Evolutionary conservation across 768 basidiomycete species (phyloP).

Genomic region (Russula sp.): DNA sequence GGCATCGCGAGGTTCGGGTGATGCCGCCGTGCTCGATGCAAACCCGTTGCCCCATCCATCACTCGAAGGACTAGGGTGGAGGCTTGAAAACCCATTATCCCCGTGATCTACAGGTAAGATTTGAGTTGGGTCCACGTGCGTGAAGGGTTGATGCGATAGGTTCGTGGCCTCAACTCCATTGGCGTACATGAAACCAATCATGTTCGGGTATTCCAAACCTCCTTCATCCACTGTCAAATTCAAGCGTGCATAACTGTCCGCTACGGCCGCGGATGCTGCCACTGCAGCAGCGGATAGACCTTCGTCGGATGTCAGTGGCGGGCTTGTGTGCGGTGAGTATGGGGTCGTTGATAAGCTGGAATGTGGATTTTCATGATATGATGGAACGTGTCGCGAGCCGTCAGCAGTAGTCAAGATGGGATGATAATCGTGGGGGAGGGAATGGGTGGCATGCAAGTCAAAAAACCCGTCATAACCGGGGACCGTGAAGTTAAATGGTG

Average conservation of each 20-base stretch:
- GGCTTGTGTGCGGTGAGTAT: constrained; percentile 41
- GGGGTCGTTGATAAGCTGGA: constrained; percentile 35
- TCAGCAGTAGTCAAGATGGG: constrained; percentile 30
- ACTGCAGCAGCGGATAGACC: constrained; percentile 63
- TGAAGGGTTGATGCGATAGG: constrained; percentile 49
- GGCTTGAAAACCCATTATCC: constrained; percentile 46
- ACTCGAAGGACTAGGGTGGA: constrained; percentile 77
- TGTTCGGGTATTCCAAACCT: constrained; percentile 57
- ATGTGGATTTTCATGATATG: constrained; percentile 32
- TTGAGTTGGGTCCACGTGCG: constrained; percentile 92
- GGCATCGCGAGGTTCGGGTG: constrained; percentile 68
- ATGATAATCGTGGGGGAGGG: constrained; percentile 39
- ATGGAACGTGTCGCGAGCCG: constrained; percentile 27
- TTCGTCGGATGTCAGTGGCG: constrained; percentile 40
- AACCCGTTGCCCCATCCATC: constrained; percentile 70
- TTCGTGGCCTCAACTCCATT: constrained; percentile 45
- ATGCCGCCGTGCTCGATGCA: constrained; percentile 63
- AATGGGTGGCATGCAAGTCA: constrained; percentile 38
- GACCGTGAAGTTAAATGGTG: constrained; percentile 71
- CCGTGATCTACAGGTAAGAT: constrained; percentile 53
- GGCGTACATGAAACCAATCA: constrained; percentile 66
- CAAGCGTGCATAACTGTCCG: constrained; percentile 69
- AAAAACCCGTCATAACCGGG: constrained; percentile 58
- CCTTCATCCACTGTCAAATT: constrained; percentile 55
- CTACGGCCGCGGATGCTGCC: constrained; percentile 65